Base-by-base conservation (phyloP, 805 yeast genomes). In the Starmerella cellae region DNA sequence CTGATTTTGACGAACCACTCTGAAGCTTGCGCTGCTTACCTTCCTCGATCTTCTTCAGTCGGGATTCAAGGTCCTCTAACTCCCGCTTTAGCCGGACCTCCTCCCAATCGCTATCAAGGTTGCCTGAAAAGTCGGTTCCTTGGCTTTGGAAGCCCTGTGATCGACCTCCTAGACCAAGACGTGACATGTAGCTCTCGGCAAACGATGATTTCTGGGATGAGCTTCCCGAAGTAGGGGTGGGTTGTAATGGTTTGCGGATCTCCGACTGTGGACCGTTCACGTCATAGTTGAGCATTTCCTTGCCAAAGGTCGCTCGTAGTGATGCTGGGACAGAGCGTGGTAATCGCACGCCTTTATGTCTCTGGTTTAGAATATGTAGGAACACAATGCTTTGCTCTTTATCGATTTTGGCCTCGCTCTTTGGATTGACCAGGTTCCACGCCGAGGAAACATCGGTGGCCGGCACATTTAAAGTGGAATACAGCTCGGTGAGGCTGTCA, bases 311-410 rank as follows among this genome's bases (percentile, higher is more conserved):
- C 14, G 96, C 95, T 35, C 94, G 71, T 50, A 91, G 66, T 5
- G 91, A 76, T 2, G 87, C 82, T 17, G 98, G 98, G n/a, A 91
- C 85, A n/a, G 85, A 79, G 44, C 91, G 69, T 32, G 98, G 98
- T 21, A 91, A 77, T 41, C 88, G 70, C 54, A 78, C 79, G 32
- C 85, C 85, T 45, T 79, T 75, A 55, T 82, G 82, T 51, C 95
- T 73, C 61, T 88, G 95, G 61, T 87, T 85, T 54, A 91, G 69
- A 50, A 87, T 83, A 62, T 91, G 98, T 48, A 91, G 68, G 54
- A 82, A 85, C 30, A 83, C 94, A 47, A 85, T 63, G 20, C 85
- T 77, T 60, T 93, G 97, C 62, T 91, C 97, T 55, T 81, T 85
- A 60, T 87, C 96, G 48, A 91, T 85, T 9, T 94, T 79, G 55